Evolutionary conservation across 495 filamentous ascomycete genomes (phyloP).

Genomic region (Neurospora sp.): DNA sequence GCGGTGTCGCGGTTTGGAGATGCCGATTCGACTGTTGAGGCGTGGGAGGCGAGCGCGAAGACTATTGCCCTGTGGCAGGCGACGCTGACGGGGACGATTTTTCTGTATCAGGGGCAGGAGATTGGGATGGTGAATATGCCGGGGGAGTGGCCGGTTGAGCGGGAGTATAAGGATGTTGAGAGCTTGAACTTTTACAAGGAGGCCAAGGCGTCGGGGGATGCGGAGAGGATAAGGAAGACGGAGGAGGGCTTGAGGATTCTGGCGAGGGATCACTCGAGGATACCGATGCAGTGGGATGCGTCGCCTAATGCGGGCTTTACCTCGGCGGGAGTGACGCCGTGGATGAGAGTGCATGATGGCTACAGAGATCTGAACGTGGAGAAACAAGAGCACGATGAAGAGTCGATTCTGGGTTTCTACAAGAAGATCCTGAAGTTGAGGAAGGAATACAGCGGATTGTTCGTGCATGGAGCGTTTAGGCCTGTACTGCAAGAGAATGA

Average conservation of each 20-base stretch:
- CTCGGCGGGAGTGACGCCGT: constrained; percentile 26
- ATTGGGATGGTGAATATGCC: constrained; percentile 61
- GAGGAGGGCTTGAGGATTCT: constrained; percentile 33
- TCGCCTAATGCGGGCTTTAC: constrained; percentile 43
- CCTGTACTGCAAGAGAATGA: constrained; percentile 15
- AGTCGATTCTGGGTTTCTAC: constrained; percentile 39
- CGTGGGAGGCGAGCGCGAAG: constrained; percentile 43
- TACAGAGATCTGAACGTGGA: constrained; percentile 35
- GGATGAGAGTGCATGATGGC: constrained; percentile 44
- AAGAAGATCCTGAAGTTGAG: constrained; percentile 31
- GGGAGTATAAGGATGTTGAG: constrained; percentile 58
- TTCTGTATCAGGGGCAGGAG: constrained; percentile 65
- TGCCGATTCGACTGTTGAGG: constrained; percentile 31
- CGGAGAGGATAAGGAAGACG: constrained; percentile 26
- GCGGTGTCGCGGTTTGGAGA: constrained; percentile 46
- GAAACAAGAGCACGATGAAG: constrained; percentile 23
- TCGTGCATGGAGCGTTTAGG: constrained; percentile 53
- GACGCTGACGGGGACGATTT: constrained; percentile 28
- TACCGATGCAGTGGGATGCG: constrained; percentile 53
- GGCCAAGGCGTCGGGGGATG: constrained; percentile 15
- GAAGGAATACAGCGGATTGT: constrained; percentile 42
- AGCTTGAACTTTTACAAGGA: constrained; percentile 47
- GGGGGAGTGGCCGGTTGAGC: constrained; percentile 41
- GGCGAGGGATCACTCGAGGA: constrained; percentile 51
- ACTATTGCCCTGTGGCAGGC: constrained; percentile 51